Evolutionary conservation across 208 protist genomes (phyloP).

Genomic region (Leishmania guyanensis): DNA sequence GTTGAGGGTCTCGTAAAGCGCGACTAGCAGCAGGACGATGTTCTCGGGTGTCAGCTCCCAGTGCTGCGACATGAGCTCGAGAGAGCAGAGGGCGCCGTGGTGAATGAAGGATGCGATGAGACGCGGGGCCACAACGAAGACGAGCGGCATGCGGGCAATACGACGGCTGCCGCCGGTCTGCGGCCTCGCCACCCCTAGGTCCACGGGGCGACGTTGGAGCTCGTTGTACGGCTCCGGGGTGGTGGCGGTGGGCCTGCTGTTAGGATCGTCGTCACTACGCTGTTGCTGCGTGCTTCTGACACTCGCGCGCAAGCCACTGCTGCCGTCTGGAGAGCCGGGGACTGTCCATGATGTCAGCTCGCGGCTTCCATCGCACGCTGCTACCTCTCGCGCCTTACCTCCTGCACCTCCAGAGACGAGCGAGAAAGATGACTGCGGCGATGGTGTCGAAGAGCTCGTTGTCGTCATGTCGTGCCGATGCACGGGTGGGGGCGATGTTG

Average conservation of each 20-base stretch:
- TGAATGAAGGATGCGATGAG: conserved; percentile 84
- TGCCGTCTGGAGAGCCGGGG: not conserved
- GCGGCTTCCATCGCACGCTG: not conserved
- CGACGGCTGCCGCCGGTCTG: not conserved
- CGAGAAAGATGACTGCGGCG: not conserved
- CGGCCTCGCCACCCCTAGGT: not conserved
- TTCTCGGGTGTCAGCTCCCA: conserved; percentile 64
- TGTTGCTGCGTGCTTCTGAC: not conserved
- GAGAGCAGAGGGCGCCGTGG: conserved; percentile 78
- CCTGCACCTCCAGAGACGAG: not conserved
- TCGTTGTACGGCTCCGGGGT: not conserved
- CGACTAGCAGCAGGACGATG: conserved; percentile 53
- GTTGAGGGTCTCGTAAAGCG: conserved; percentile 74
- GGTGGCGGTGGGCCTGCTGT: not conserved
- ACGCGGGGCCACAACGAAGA: conserved; percentile 78
- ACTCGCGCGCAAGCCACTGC: not conserved
- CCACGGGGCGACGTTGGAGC: not conserved
- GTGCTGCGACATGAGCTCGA: conserved; percentile 85
- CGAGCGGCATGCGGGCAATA: conserved; percentile 61
- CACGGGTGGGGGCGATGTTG: not conserved
- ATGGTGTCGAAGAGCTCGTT: not conserved
- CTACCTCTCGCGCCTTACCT: not conserved
- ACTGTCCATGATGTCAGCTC: not conserved
- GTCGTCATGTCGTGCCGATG: conserved; percentile 8
- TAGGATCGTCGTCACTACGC: not conserved